Base-by-base conservation (phyloP, 2,329 filamentous ascomycete species). In the Alternaria arbusti region DNA sequence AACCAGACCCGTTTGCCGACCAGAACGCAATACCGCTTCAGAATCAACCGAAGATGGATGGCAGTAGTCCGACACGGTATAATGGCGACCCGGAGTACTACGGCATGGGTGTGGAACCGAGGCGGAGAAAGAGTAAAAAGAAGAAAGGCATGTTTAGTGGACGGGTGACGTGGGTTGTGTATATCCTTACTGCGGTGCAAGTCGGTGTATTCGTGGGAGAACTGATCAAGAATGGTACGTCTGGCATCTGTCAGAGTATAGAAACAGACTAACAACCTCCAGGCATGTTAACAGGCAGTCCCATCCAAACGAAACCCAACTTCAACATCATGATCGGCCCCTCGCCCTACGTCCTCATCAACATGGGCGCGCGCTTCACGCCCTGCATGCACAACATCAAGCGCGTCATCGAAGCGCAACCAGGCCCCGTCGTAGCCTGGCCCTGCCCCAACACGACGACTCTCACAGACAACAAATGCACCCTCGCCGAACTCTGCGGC, bases 281-380 rank as follows among this genome's bases (percentile, higher is more conserved):
- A 94, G 91, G 86, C 56, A 86, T 91, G 70, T 82, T 94, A 28
- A 97, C 95, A 1, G 91, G 91, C 57, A 90, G 91, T 0, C 88
- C 91, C 20, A 93, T 93, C 75, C 87, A 89, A 81, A 94, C 89
- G 56, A 88, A 95, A 59, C 96, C 96, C 2, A 86, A 86, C 15
- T 97, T 99, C 83, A 99, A 98, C 82, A 91, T 92, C 62, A 97
- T 99, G 93, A 97, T 99, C 75, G 96, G 96, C 0, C 96, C 96
- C 1, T 97, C 94, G 6, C 88, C 90, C 2, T 93, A 93, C 71
- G 89, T 98, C 23, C 88, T 97, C 73, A 97, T 98, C 83, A 97
- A 97, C 80, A 97, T 99, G 93, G 96, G 96, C 62, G 93, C 94
- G 44, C 90, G 96, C 65, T 99, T 92, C 77, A 88, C 91, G 4